A percentile compares a stretch with the other conserved stretches of the same genome.
Evolutionary conservation across 2,329 filamentous ascomycete species (phyloP).

Genomic region (Huntiella decipiens): DNA sequence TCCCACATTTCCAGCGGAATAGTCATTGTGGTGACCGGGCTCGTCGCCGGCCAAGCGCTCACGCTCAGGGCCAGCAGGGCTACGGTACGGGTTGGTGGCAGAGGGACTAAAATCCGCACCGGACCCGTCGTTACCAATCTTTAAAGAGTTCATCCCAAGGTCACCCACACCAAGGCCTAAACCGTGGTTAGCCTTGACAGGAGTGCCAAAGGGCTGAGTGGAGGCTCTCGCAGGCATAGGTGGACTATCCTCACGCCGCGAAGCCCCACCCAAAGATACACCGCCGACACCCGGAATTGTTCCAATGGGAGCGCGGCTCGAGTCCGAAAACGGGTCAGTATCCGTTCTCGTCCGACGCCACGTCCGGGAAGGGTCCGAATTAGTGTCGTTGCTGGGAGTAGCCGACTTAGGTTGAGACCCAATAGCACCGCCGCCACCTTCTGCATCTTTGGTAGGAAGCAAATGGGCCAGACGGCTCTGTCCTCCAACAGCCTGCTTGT

Average conservation of each 20-base stretch:
- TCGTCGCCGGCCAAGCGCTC: slow-evolving; percentile 19
- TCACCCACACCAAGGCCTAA: slow-evolving; percentile 19
- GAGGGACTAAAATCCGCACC: slow-evolving; percentile 67
- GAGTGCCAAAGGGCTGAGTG: slow-evolving; percentile 20
- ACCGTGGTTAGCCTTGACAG: slow-evolving; percentile 27
- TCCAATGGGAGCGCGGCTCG: slow-evolving; percentile 24
- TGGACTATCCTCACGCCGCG: slow-evolving; percentile 45
- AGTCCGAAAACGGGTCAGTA: slow-evolving; percentile 59
- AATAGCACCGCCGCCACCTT: slow-evolving; percentile 22
- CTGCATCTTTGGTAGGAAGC: slow-evolving; percentile 39
- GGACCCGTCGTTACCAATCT: slow-evolving; percentile 28
- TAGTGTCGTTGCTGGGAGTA: slow-evolving; percentile 16
- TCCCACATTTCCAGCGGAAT: background rate
- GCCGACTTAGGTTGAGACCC: slow-evolving; percentile 21
- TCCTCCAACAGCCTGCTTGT: slow-evolving; percentile 21
- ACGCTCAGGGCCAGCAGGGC: slow-evolving; percentile 60
- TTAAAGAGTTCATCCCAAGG: slow-evolving; percentile 43
- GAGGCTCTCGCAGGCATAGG: slow-evolving; percentile 17
- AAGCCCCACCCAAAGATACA: slow-evolving; percentile 26
- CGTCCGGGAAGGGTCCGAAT: slow-evolving; percentile 27
- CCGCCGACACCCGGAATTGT: background rate
- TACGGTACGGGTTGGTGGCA: slow-evolving; percentile 90
- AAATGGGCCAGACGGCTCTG: slow-evolving; percentile 76
- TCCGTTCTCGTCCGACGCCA: slow-evolving; percentile 46
- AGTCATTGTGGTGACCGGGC: slow-evolving; percentile 26